Conservation (phyloP, 78 protist species). For the Anaeramoeba ignava region DNA sequence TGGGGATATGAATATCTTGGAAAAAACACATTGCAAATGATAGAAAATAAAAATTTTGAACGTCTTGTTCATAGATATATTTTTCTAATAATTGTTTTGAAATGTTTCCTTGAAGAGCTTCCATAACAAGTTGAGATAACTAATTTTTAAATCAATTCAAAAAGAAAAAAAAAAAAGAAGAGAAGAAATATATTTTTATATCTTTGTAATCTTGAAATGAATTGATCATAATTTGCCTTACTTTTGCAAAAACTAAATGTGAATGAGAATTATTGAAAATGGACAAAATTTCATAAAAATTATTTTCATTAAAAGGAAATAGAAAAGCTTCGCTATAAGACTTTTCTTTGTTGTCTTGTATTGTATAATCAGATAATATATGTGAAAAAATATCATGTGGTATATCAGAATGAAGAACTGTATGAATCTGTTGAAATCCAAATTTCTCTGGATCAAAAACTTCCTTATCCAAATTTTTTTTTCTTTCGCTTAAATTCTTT, state of each 20-base stretch:
- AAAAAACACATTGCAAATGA: not conserved
- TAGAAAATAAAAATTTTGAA: not conserved
- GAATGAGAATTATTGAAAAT: not conserved
- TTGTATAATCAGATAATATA: not conserved
- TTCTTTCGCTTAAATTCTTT: too few relatives aligned
- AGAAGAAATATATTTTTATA: too few relatives aligned
- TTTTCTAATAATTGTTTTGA: not conserved
- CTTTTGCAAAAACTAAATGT: not conserved
- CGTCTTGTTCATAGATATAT: not conserved
- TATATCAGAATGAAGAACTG: too few relatives aligned
- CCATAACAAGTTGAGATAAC: not conserved
- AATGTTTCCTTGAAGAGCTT: not conserved
- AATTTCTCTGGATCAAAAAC: too few relatives aligned
- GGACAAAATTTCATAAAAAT: not conserved
- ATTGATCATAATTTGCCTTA: too few relatives aligned
- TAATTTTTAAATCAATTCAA: too few relatives aligned
- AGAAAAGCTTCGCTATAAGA: not conserved
- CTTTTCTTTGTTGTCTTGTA: not conserved
- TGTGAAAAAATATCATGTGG: too few relatives aligned
- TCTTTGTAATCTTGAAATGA: too few relatives aligned
- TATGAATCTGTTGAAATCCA: too few relatives aligned
- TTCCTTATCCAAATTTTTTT: too few relatives aligned
- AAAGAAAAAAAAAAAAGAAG: too few relatives aligned
- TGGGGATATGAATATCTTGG: not conserved
- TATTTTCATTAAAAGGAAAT: not conserved